Evolutionary conservation across 1,139 yeast genomes (phyloP).

Genomic region (Magnusiomyces magnusii): DNA sequence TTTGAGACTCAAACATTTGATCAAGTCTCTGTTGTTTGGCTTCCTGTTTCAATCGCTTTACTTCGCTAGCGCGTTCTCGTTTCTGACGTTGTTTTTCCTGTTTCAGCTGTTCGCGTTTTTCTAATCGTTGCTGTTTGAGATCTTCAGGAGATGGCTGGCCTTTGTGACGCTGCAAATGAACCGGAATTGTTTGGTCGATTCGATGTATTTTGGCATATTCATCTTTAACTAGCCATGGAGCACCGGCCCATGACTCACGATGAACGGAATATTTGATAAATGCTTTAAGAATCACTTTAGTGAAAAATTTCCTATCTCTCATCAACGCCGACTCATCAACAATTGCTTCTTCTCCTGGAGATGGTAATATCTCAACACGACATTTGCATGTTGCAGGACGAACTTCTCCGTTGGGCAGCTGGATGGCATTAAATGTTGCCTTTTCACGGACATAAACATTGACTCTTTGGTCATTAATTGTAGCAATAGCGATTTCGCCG

Average conservation of each 20-base stretch:
- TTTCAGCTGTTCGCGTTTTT: conserved; percentile 10
- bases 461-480: conserved; percentile 37
- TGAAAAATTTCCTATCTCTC: conserved; percentile 79
- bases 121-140: conserved; percentile 13
- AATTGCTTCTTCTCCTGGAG: conserved; percentile 49
- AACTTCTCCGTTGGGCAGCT: conserved; percentile 39
- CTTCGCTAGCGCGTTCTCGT: conserved; percentile 14
- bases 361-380: conserved; percentile 52
- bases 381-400: conserved; percentile 64
- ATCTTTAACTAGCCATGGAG: conserved; percentile 94
- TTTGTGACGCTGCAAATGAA: conserved; percentile 24
- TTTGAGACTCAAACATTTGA: conserved; percentile 28
- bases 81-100: conserved; percentile 13
- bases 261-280: conserved; percentile 80
- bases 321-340: conserved; percentile 60
- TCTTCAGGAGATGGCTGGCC: conserved; percentile 17
- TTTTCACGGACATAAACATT: conserved; percentile 55
- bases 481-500: conserved; percentile 71
- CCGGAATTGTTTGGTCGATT: conserved; percentile 33
- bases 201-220: conserved; percentile 43
- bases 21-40: conserved; percentile 11
- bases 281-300: conserved; percentile 83
- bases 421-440: conserved; percentile 35
- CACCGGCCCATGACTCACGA: conserved; percentile 78
- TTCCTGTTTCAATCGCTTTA: conserved; percentile 14